A percentile compares a stretch with the other conserved stretches of the same genome.
Evolutionary conservation across 352 stramenopile genomes (phyloP).

Genomic region (Pseudoperonospora humuli): DNA sequence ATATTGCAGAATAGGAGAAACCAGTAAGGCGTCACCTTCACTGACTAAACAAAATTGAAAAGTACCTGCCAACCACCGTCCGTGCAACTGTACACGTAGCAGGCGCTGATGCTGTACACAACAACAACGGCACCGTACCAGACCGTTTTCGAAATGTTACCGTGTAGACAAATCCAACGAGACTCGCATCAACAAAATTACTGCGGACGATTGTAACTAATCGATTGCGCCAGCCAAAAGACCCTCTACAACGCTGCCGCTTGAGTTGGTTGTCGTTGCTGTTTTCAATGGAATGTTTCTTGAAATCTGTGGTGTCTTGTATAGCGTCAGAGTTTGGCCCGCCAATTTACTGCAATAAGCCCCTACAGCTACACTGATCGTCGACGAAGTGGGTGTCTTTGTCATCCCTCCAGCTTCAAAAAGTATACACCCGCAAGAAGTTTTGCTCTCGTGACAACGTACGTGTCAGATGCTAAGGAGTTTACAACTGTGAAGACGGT

Average conservation of each 20-base stretch:
- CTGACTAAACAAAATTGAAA: slow-evolving; percentile 50
- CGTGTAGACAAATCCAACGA: slow-evolving; percentile 55
- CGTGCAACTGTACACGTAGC: slow-evolving; percentile 25
- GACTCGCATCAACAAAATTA: slow-evolving; percentile 28
- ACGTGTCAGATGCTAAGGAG: slow-evolving; percentile 15
- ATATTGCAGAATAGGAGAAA: slow-evolving; percentile 11
- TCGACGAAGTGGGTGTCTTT: slow-evolving; percentile 5
- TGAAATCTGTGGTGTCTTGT: slow-evolving; percentile 42
- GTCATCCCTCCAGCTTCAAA: slow-evolving; percentile 36
- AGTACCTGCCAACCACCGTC: slow-evolving; percentile 44
- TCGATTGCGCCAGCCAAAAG: slow-evolving; percentile 46
- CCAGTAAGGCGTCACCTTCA: slow-evolving; percentile 22
- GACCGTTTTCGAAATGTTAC: slow-evolving; percentile 59
- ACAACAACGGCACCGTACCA: slow-evolving; percentile 46
- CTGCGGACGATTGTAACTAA: slow-evolving; percentile 35
- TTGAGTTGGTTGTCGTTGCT: slow-evolving; percentile 24
- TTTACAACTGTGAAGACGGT: slow-evolving; percentile 34
- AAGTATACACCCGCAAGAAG: slow-evolving; percentile 52
- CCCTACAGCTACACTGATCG: slow-evolving; percentile 38
- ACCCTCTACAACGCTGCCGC: slow-evolving; percentile 30
- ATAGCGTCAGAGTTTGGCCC: slow-evolving; percentile 32
- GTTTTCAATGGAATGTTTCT: slow-evolving; percentile 40
- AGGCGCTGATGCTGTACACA: slow-evolving; percentile 32
- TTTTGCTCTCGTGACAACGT: slow-evolving; percentile 11
- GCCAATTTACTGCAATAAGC: slow-evolving; percentile 45